These are phyloP conservation scores for Mycena belliarum DNA, from an alignment of 768 basidiomycete genomes.

Conservation along the genomic window DNA sequence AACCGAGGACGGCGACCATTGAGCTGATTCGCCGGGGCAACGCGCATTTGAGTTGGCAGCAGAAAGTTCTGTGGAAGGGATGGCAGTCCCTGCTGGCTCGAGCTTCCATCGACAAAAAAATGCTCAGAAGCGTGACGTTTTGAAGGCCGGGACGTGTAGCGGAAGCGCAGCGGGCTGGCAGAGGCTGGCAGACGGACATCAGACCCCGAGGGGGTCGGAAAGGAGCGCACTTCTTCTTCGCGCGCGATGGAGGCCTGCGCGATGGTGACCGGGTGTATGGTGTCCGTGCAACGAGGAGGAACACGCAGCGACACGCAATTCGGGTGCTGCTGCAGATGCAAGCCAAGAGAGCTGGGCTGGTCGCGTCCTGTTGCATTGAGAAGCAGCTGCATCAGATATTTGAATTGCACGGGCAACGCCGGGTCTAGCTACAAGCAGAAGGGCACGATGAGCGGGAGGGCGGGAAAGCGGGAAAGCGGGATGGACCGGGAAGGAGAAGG, in stretches of 20 bases:
- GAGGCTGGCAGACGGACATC: background rate
- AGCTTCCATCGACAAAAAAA: slow-evolving; percentile 15
- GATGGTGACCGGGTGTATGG: background rate
- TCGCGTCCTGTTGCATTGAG: slow-evolving; percentile 8
- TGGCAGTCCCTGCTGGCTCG: slow-evolving; percentile 5
- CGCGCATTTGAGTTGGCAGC: slow-evolving; percentile 6
- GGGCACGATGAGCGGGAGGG: too few species aligned
- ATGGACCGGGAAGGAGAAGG: background rate
- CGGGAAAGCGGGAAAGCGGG: background rate
- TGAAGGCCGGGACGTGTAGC: slow-evolving; percentile 15
- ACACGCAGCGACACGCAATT: background rate
- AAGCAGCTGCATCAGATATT: background rate
- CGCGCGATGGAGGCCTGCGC: slow-evolving; percentile 6
- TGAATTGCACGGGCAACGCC: background rate
- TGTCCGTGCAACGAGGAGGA: slow-evolving; percentile 13
- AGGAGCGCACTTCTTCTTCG: background rate
- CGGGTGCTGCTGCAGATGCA: background rate
- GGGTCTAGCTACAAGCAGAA: slow-evolving; percentile 15
- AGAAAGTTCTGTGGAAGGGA: slow-evolving; percentile 14
- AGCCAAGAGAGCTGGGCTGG: background rate
- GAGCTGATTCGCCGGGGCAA: slow-evolving; percentile 4
- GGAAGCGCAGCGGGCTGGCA: slow-evolving; percentile 13
- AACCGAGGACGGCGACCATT: slow-evolving; percentile 14
- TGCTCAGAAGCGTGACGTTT: slow-evolving; percentile 13
- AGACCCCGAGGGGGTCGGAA: background rate